Percentiles rank a stretch among this genome's conserved stretches.
Conservation (phyloP, 495 filamentous ascomycete species). For the Schizothecium vesticola region DNA sequence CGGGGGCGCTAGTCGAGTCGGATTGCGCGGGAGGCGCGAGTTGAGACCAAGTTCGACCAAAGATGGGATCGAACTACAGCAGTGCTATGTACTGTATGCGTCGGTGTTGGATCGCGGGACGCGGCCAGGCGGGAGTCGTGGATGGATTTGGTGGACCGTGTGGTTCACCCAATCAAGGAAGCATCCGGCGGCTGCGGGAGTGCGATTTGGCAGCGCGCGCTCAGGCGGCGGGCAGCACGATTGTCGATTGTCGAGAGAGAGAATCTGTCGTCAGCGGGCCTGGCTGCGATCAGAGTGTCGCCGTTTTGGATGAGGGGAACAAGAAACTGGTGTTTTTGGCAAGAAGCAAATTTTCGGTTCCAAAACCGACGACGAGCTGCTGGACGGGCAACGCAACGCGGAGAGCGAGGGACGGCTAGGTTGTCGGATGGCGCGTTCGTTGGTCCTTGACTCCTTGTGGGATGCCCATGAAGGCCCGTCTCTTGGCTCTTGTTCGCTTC, state of each 20-base stretch:
- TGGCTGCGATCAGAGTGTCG: background rate
- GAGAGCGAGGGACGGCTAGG: constrained; percentile 1
- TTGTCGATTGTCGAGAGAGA: background rate
- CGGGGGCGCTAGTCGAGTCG: background rate
- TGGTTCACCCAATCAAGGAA: constrained; percentile 12
- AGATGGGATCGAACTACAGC: background rate
- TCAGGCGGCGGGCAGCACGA: background rate
- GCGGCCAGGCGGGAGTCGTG: background rate
- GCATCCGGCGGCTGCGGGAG: constrained; percentile 5
- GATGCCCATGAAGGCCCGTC: background rate
- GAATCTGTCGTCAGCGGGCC: constrained; percentile 1
- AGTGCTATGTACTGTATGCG: background rate
- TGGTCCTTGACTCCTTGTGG: background rate
- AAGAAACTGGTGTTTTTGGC: background rate
- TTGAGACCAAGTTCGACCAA: background rate
- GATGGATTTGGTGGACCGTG: constrained; percentile 3
- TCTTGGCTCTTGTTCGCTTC: background rate
- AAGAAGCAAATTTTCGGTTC: constrained; percentile 2
- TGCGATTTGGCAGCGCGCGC: constrained; percentile 7
- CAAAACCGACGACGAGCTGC: background rate
- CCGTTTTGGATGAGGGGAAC: background rate
- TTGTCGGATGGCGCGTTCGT: constrained; percentile 2
- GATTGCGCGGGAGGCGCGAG: constrained; percentile 3
- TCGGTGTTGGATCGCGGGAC: background rate
- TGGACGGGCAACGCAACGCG: background rate